Conservation (phyloP, 2,329 filamentous ascomycete genomes). For the Exophiala viscosa region DNA sequence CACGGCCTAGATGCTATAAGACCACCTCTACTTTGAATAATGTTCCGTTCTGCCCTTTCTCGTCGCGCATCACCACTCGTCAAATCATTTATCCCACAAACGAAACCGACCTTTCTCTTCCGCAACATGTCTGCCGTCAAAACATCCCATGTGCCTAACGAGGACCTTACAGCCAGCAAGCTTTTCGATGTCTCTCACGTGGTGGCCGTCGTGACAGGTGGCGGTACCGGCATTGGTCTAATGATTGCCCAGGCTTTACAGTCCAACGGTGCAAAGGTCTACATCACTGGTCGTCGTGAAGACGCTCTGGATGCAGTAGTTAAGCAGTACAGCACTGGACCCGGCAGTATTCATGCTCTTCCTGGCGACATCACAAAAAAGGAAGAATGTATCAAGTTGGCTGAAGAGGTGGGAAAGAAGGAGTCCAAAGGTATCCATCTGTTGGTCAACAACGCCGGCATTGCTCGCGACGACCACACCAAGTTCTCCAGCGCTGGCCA, state of each 20-base stretch:
- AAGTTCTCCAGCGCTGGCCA: constrained; percentile 47
- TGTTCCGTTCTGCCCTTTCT: not conserved
- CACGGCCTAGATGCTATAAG: not conserved
- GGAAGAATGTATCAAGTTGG: constrained; percentile 46
- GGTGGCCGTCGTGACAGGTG: constrained; percentile 44
- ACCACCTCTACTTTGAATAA: not conserved
- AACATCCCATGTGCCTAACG: constrained; percentile 16
- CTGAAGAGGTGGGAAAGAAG: constrained; percentile 50
- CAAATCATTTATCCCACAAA: not conserved
- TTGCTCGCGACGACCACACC: constrained; percentile 52
- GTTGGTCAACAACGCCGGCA: constrained; percentile 36
- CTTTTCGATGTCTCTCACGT: constrained; percentile 33
- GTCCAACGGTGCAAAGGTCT: constrained; percentile 48
- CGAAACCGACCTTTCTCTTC: not conserved
- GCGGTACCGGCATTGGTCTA: constrained; percentile 46
- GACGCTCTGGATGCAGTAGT: constrained; percentile 46
- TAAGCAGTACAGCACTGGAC: constrained; percentile 44
- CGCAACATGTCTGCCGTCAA: constrained; percentile 1
- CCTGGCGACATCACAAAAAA: constrained; percentile 51
- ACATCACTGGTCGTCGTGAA: constrained; percentile 45
- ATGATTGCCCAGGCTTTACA: constrained; percentile 47
- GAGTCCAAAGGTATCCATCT: constrained; percentile 54
- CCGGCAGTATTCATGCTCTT: constrained; percentile 48
- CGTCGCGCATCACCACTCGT: not conserved
- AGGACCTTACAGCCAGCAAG: constrained; percentile 29